Evolutionary conservation across 495 filamentous ascomycete species (phyloP).

Genomic region (Polyplosphaeria fusca): DNA sequence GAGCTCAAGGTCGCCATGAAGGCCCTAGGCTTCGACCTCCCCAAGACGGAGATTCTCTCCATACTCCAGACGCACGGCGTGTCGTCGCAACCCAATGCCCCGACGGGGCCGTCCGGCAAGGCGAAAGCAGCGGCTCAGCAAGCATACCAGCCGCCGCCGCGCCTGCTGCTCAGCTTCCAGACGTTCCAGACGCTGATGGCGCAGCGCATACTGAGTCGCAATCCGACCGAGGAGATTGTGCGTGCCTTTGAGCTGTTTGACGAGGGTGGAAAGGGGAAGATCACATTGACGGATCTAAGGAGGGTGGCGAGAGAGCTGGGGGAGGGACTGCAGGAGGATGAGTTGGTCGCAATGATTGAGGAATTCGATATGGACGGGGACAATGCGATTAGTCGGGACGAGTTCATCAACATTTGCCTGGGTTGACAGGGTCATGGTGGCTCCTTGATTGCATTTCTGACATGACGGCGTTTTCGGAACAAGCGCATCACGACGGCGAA

Average conservation of each 20-base stretch:
- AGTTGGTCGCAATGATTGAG: constrained; percentile 93
- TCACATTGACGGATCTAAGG: constrained; percentile 79
- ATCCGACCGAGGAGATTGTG: constrained; percentile 87
- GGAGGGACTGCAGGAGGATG: constrained; percentile 86
- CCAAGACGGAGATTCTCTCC: constrained; percentile 74
- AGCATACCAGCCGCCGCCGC: constrained; percentile 40
- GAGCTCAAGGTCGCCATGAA: constrained; percentile 97
- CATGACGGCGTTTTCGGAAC: too few species aligned
- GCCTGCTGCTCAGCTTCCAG: constrained; percentile 66
- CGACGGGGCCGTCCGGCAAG: constrained; percentile 47
- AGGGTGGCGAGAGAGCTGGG: constrained; percentile 87
- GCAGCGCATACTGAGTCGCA: constrained; percentile 70
- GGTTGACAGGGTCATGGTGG: too few species aligned
- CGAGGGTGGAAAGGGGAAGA: constrained; percentile 73
- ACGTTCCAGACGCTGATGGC: constrained; percentile 78
- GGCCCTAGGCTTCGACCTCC: constrained; percentile 87
- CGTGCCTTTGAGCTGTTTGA: constrained; percentile 91
- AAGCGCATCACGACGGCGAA: too few species aligned
- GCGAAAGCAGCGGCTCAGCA: constrained; percentile 11
- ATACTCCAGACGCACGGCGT: constrained; percentile 71
- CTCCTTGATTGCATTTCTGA: too few species aligned
- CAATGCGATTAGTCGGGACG: constrained; percentile 81
- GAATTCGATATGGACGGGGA: constrained; percentile 96
- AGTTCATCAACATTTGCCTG: constrained; percentile 78
- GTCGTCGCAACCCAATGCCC: constrained; percentile 1